A percentile compares a stretch with the other conserved stretches of the same genome.
Conservation (phyloP, 371 early-diverging fungal species). For the Mucor piriformis region DNA sequence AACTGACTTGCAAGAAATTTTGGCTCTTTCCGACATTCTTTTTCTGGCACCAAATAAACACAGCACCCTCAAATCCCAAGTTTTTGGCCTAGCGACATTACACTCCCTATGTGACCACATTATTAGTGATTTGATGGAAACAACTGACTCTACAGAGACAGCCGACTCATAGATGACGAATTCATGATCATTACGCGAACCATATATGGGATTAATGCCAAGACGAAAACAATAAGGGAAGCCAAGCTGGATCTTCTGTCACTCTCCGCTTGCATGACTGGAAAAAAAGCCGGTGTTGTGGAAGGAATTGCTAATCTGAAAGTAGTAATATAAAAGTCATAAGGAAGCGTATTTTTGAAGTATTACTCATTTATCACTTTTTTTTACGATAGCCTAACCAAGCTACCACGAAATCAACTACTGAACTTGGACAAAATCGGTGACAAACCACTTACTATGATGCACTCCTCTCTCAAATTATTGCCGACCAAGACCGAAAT, state of each 20-base stretch:
- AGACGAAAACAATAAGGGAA: not conserved
- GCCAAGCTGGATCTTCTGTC: not conserved
- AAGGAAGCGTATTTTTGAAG: not conserved
- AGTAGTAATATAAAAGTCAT: not conserved
- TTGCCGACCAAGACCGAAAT: conserved; percentile 16
- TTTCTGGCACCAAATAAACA: not conserved
- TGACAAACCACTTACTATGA: conserved; percentile 18
- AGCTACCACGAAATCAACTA: conserved; percentile 9
- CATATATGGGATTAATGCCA: not conserved
- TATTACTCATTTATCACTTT: not conserved
- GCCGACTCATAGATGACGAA: not conserved
- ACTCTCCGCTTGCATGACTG: not conserved
- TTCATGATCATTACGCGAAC: not conserved
- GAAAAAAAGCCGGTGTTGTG: not conserved
- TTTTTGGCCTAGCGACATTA: not conserved
- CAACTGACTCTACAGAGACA: not conserved
- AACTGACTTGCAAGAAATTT: not conserved
- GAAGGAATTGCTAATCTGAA: not conserved
- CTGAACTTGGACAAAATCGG: conserved; percentile 10
- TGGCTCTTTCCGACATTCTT: not conserved
- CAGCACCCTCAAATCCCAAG: not conserved
- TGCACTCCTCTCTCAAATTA: conserved; percentile 6
- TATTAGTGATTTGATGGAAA: not conserved
- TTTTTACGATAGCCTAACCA: conserved; percentile 9
- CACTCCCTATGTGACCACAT: no score